These are phyloP conservation scores for Chenopodium quinoa DNA, from an alignment of 148 eudicot genomes.

Conservation along the genomic window DNA sequence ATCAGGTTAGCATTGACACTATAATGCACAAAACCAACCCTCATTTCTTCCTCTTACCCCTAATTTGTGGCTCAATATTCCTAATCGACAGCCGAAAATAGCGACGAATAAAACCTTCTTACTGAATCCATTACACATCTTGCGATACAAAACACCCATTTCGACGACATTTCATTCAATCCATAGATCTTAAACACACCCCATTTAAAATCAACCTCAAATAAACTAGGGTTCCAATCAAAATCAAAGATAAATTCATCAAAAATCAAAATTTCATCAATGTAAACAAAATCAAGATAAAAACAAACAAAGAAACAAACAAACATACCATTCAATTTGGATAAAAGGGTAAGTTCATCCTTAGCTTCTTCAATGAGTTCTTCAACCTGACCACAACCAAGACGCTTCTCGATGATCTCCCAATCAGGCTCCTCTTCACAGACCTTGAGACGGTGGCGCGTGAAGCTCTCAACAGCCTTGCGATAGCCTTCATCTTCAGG, in stretches of 20 bases:
- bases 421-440: conserved; percentile 76
- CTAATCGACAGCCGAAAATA: background rate
- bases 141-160: background rate
- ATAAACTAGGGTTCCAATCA: background rate
- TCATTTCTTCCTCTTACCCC: background rate
- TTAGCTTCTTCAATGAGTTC: conserved; percentile 85
- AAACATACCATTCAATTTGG: conserved; percentile 61
- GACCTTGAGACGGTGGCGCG: conserved; percentile 73
- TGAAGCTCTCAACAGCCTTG: conserved; percentile 91
- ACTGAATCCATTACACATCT: background rate
- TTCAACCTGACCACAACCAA: conserved; percentile 88
- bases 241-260: background rate
- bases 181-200: background rate
- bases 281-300: too few relatives aligned
- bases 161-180: background rate
- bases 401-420: conserved; percentile 68
- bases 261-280: background rate
- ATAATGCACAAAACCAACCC: background rate
- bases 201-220: background rate
- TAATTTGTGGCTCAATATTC: background rate
- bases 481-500: conserved; percentile 87
- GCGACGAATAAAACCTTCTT: background rate
- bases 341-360: conserved; percentile 80
- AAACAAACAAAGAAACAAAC: background rate
- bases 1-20: background rate